These are phyloP conservation scores for Serendipita indica DNA, from an alignment of 768 basidiomycete species.

Conservation along the genomic window DNA sequence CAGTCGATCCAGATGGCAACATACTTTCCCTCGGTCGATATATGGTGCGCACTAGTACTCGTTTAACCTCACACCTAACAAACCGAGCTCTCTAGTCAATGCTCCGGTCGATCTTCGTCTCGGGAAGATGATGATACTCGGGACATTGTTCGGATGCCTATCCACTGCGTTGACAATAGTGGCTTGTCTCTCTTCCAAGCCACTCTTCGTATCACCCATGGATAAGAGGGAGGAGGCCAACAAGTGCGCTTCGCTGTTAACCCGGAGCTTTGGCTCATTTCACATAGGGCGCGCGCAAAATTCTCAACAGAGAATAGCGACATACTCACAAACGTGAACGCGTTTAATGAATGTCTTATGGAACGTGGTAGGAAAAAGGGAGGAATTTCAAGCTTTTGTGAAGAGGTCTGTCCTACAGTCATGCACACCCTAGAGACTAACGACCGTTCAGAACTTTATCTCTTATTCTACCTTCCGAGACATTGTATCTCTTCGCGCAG, in stretches of 20 bases:
- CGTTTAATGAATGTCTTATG: slow-evolving; percentile 53
- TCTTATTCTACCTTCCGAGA: slow-evolving; percentile 59
- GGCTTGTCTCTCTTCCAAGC: slow-evolving; percentile 73
- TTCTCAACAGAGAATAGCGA: slow-evolving; percentile 69
- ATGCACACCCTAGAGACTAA: background rate
- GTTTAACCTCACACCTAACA: background rate
- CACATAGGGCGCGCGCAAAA: slow-evolving; percentile 47
- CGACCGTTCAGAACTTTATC: slow-evolving; percentile 57
- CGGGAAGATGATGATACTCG: slow-evolving; percentile 87
- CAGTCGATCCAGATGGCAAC: slow-evolving; percentile 44
- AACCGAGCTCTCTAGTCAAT: slow-evolving; percentile 44
- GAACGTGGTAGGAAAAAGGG: slow-evolving; percentile 34
- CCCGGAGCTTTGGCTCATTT: background rate
- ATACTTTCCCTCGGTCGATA: slow-evolving; percentile 75
- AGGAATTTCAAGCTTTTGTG: slow-evolving; percentile 46
- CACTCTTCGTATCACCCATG: slow-evolving; percentile 66
- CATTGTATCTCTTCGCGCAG: slow-evolving; percentile 58
- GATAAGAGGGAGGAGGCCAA: slow-evolving; percentile 73
- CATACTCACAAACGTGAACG: slow-evolving; percentile 64
- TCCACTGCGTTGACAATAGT: slow-evolving; percentile 69
- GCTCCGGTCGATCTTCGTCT: slow-evolving; percentile 76
- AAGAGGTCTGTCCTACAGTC: slow-evolving; percentile 31
- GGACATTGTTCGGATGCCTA: slow-evolving; percentile 67
- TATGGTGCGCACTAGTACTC: slow-evolving; percentile 30
- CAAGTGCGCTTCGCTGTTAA: slow-evolving; percentile 29